Base-by-base conservation (phyloP, 176 grass and related monocot species). In the Leersia perrieri region DNA sequence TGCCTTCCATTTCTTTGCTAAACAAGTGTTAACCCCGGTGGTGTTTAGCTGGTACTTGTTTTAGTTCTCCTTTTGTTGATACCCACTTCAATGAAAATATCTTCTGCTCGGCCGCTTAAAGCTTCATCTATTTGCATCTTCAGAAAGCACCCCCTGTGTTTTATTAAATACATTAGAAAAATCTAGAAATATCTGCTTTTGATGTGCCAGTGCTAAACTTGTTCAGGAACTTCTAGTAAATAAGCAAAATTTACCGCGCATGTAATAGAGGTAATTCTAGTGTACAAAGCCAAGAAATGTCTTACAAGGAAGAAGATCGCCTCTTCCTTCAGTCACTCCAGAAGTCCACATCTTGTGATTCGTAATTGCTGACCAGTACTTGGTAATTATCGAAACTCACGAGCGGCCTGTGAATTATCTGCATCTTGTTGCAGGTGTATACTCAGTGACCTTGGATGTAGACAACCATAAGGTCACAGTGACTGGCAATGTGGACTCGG, bases 391-490 rank as follows among this genome's bases (percentile, higher is more conserved):
- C 51, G 10, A 76, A 25, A 40, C 72, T 94, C 68, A 89, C 75
- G 90, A 75, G 82, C 65, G 23, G 39, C 67, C 34, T 79, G 82
- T 86, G 74, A 83, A 67, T 31, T 55, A 44, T 89, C 70, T 65
- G 73, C 35, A 45, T 82, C 66, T 76, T 69, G n/a, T 47, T 70
- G 71, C 82, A 99, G 97, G 97, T 18, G 97, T 99, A 27, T 99
- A 91, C 80, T 90, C 82, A 22, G 93, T 99, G 39, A 76, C 42
- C 67, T 88, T 99, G 49, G 97, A 99, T 92, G 87, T 85, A 9
- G 97, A 99, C 82, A 84, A 91, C 67, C 89, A 99, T 60, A 96
- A 90, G 88, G 97, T 99, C 33, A 86, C 93, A 15, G 97, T 96
- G 53, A 89, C 90, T 35, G 93, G 90, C 64, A 89, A 67, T 9